Evolutionary conservation across 208 protist genomes (phyloP), one percentile per base, ranked within the genome.

Genomic region (Leishmania amazonensis): DNA sequence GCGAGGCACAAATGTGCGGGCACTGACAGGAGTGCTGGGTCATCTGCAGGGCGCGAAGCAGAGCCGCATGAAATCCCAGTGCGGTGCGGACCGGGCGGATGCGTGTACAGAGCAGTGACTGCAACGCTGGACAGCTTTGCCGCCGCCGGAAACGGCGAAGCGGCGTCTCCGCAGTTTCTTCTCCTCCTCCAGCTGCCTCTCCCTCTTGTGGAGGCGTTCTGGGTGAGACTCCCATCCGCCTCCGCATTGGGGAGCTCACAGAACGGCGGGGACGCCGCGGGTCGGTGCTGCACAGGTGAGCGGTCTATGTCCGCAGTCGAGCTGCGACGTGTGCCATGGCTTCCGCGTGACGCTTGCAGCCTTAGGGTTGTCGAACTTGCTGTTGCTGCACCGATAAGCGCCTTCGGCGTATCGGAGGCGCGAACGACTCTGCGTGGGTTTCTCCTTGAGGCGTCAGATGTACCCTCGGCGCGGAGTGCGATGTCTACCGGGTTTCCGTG

Each of bases 121-220:
- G 35, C 54, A 60, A 53, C 60, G 49, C 8, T n/a, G 1, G 68
- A 53, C 28, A 51, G 45, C 68, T n/a, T 47, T 31, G 19, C 40
- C 68, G 31, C 42, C 47, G 21, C 73, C 17, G 51, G n/a, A 40
- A 62, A 45, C 31, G 31, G 47, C n/a, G 51, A 57, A 21, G 4
- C 74, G 57, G 4, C 31, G 17, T 19, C 74, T 31, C 54, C 57
- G 40, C 74, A 17, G 35, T 76, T 62, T 60, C 57, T 78, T 15
- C 74, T 78, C 8, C 58, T 85, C 28, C 64, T 85, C 9, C 77
- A 81, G 51, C 49, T 85, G 60, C 78, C 73, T 38, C n/a, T 71
- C 42, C 78, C 82, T 38, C 15, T 85, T 54, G 78, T 85, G n/a
- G 77, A 85, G 28, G 82, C 82, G 2, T 80, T 85, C 9, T 85